Evolutionary conservation across 257 asterid species (phyloP).

Genomic region (Scutellaria baicalensis): DNA sequence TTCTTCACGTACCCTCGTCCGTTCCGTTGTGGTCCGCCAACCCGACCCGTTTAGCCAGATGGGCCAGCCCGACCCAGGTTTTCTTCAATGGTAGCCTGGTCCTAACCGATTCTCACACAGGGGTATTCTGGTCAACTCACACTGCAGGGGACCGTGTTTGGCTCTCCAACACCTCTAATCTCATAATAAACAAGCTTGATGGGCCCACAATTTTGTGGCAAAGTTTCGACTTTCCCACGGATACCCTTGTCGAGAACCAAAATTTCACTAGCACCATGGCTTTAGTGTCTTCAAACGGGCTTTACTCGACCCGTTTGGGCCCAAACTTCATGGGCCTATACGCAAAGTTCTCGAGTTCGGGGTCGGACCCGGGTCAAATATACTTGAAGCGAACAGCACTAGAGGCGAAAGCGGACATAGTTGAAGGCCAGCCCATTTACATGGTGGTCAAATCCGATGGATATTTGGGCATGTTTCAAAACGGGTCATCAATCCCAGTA

Average conservation of each 20-base stretch:
- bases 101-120: slow-evolving; percentile 48
- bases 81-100: slow-evolving; percentile 71
- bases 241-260: slow-evolving; percentile 84
- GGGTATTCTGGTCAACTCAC: slow-evolving; percentile 75
- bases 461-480: slow-evolving; percentile 76
- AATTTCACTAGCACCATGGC: slow-evolving; percentile 60
- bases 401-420: slow-evolving; percentile 61
- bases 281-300: slow-evolving; percentile 60
- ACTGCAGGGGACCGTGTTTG: slow-evolving; percentile 56
- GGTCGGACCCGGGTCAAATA: slow-evolving; percentile 37
- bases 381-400: slow-evolving; percentile 62
- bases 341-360: slow-evolving; percentile 31
- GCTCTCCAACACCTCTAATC: slow-evolving; percentile 68
- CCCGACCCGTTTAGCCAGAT: slow-evolving; percentile 35
- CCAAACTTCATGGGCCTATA: slow-evolving; percentile 53
- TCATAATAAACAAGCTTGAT: slow-evolving; percentile 31
- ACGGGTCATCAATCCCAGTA: slow-evolving; percentile 49
- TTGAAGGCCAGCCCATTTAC: slow-evolving; percentile 53
- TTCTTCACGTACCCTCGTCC: slow-evolving; percentile 62
- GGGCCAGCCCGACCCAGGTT: slow-evolving; percentile 49
- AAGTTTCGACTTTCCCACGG: slow-evolving; percentile 72
- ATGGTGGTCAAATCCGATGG: slow-evolving; percentile 54
- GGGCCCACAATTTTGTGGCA: slow-evolving; percentile 40
- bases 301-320: slow-evolving; percentile 73
- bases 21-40: slow-evolving; percentile 58